Evolutionary conservation across 2,329 filamentous ascomycete genomes (phyloP).

Genomic region (Pseudocercospora ulei): DNA sequence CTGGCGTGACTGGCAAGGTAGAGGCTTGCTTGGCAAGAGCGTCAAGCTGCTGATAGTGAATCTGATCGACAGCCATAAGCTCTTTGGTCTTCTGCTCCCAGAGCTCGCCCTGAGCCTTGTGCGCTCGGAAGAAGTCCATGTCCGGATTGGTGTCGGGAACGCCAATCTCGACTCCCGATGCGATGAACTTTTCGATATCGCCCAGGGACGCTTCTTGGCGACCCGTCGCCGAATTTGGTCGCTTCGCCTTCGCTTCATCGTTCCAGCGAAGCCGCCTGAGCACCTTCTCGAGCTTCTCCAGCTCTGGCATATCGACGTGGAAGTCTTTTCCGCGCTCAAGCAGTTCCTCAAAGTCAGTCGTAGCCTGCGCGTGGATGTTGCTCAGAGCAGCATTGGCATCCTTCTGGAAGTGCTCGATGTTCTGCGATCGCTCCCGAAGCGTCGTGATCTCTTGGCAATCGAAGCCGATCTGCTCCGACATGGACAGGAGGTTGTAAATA

Average conservation of each 20-base stretch:
- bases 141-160: conserved; percentile 74
- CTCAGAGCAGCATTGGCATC: conserved; percentile 62
- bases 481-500: conserved; percentile 70
- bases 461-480: conserved; percentile 81
- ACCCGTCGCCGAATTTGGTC: conserved; percentile 27
- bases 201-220: conserved; percentile 58
- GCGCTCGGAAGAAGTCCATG: conserved; percentile 63
- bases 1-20: conserved; percentile 66
- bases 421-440: conserved; percentile 72
- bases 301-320: conserved; percentile 82
- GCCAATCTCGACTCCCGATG: conserved; percentile 64
- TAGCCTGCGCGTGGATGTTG: conserved; percentile 53
- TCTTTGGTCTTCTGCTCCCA: conserved; percentile 94
- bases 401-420: conserved; percentile 74
- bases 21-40: conserved; percentile 76
- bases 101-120: conserved; percentile 63
- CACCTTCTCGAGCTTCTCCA: conserved; percentile 69
- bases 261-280: conserved; percentile 85
- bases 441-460: conserved; percentile 84
- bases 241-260: conserved; percentile 57
- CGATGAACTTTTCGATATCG: conserved; percentile 69
- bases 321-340: conserved; percentile 83
- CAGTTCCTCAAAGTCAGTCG: conserved; percentile 74
- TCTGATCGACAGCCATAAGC: conserved; percentile 77
- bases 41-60: conserved; percentile 91